These are phyloP conservation scores for Excoecaria agallocha DNA, from an alignment of 345 rosid species.

Conservation along the genomic window DNA sequence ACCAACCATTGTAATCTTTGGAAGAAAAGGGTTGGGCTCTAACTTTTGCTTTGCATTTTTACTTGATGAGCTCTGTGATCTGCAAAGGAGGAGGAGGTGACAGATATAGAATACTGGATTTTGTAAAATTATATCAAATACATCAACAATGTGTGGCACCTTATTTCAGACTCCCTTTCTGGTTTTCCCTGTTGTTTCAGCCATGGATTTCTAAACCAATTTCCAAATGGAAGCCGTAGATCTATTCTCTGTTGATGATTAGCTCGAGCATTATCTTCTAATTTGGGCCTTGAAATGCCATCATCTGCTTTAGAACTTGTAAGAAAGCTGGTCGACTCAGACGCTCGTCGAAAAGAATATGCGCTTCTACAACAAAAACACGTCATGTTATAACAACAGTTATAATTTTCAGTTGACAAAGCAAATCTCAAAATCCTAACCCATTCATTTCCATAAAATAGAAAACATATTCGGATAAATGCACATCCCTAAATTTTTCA, in stretches of 20 bases:
- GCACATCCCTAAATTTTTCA: too few relatives aligned
- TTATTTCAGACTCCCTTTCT: slow-evolving; percentile 31
- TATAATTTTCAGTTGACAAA: too few relatives aligned
- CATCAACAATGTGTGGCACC: slow-evolving; percentile 32
- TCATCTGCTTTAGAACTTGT: slow-evolving; percentile 34
- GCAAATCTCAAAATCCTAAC: too few relatives aligned
- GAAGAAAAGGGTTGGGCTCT: slow-evolving; percentile 70
- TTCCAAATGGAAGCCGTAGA: slow-evolving; percentile 57
- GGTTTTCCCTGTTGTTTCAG: slow-evolving; percentile 34
- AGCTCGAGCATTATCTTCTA: slow-evolving; percentile 30
- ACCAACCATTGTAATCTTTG: slow-evolving; percentile 98
- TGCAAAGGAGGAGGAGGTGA: slow-evolving; percentile 20
- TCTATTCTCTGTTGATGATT: slow-evolving; percentile 37
- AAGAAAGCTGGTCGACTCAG: slow-evolving; percentile 36
- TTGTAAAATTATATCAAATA: background rate
- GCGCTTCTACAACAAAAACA: slow-evolving; percentile 59
- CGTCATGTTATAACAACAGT: background rate
- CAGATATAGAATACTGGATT: slow-evolving; percentile 4
- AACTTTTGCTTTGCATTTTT: slow-evolving; percentile 37
- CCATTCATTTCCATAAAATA: background rate
- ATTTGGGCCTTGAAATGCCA: slow-evolving; percentile 34
- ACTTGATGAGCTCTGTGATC: slow-evolving; percentile 27
- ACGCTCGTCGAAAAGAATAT: slow-evolving; percentile 61
- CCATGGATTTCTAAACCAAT: slow-evolving; percentile 59
- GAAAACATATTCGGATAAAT: background rate